A percentile compares a stretch with the other conserved stretches of the same genome.
These are phyloP conservation scores for Lachancea sp. DNA, from an alignment of 805 yeast species.

Conservation along the genomic window DNA sequence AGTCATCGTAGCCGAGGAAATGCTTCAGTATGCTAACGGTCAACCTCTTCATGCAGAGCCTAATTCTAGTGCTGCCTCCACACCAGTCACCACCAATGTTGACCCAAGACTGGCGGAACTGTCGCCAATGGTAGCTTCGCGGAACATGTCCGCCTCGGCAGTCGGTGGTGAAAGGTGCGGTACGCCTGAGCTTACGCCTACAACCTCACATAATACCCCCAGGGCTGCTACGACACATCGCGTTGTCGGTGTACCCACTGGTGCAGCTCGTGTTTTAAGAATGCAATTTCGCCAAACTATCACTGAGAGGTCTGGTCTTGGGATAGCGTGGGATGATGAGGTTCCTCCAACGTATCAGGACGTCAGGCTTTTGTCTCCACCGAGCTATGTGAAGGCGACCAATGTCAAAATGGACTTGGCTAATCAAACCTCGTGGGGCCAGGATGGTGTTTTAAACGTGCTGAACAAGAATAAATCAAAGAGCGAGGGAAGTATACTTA, in stretches of 20 bases:
- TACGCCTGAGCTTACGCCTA: constrained; percentile 10
- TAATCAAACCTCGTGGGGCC: neutral
- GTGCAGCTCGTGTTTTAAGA: constrained; percentile 87
- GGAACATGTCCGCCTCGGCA: constrained; percentile 20
- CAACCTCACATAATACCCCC: constrained; percentile 12
- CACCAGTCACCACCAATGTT: constrained; percentile 13
- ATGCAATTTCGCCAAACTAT: constrained; percentile 86
- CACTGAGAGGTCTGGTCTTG: constrained; percentile 89
- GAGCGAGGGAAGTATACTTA: constrained; percentile 3
- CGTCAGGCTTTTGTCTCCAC: constrained; percentile 79
- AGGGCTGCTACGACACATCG: constrained; percentile 9
- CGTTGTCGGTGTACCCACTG: constrained; percentile 71
- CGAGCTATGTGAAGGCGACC: constrained; percentile 47
- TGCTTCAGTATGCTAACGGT: constrained; percentile 39
- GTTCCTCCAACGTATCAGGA: constrained; percentile 95
- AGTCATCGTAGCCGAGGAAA: constrained; percentile 90
- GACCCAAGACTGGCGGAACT: constrained; percentile 41
- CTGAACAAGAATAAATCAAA: neutral
- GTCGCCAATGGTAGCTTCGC: constrained; percentile 39
- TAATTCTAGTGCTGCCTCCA: neutral
- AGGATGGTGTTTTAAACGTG: neutral
- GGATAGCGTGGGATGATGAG: constrained; percentile 98
- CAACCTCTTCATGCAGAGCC: constrained; percentile 22
- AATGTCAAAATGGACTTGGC: neutral
- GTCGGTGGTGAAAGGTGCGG: constrained; percentile 14